Conservation (phyloP, 805 yeast species). For the Teunomyces stri region DNA sequence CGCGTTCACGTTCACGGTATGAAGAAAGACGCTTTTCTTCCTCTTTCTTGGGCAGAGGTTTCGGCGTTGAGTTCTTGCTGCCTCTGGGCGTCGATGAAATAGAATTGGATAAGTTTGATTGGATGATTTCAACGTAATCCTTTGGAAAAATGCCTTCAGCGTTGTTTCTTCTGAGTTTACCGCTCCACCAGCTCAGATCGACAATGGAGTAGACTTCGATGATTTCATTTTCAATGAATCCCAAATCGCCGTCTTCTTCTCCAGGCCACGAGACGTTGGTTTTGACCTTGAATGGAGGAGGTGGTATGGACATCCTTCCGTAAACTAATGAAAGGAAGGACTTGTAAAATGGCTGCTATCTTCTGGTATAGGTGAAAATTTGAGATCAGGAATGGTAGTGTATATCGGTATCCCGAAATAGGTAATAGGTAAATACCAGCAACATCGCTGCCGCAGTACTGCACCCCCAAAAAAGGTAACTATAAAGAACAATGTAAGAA, state of each 20-base stretch:
- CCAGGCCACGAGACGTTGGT: constrained; percentile 95
- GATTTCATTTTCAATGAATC: constrained; percentile 90
- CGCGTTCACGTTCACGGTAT: constrained; percentile 26
- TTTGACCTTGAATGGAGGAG: constrained; percentile 68
- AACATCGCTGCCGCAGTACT: not conserved
- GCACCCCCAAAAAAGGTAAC: not conserved
- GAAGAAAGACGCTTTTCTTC: not conserved
- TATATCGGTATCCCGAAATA: not conserved
- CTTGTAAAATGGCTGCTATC: not conserved
- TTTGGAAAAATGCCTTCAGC: constrained; percentile 85
- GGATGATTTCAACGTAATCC: constrained; percentile 70
- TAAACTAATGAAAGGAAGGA: not conserved
- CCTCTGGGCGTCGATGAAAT: constrained; percentile 17
- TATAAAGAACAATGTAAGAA: not conserved
- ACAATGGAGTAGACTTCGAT: constrained; percentile 78
- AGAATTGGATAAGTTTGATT: constrained; percentile 14
- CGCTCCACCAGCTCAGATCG: constrained; percentile 93
- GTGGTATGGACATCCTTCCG: constrained; percentile 27
- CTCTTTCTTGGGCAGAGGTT: constrained; percentile 13
- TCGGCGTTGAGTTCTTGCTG: constrained; percentile 7
- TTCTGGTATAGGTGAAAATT: not conserved
- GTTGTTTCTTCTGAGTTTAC: constrained; percentile 73
- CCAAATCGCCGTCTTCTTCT: constrained; percentile 82
- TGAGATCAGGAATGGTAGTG: not conserved
- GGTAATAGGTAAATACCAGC: constrained; percentile 4